Percentiles rank a stretch among this genome's conserved stretches.
Evolutionary conservation across 2,329 filamentous ascomycete genomes (phyloP).

Genomic region (Lecanicillium sp.): DNA sequence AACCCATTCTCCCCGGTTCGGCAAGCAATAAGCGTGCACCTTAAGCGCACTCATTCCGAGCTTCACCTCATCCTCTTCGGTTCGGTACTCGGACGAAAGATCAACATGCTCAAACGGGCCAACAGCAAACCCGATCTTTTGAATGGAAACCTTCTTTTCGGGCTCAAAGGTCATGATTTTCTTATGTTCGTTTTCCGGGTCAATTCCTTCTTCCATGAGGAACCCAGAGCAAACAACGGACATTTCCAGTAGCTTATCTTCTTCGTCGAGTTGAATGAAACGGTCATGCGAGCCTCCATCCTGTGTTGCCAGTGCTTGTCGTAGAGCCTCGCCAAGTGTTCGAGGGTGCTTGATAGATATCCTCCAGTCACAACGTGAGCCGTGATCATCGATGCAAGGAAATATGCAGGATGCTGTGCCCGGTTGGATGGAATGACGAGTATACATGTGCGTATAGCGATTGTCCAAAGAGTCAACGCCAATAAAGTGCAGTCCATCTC

Average conservation of each 20-base stretch:
- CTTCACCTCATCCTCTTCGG: slow-evolving; percentile 85
- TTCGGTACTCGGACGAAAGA: slow-evolving; percentile 73
- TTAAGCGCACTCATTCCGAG: slow-evolving; percentile 82
- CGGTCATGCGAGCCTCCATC: slow-evolving; percentile 25
- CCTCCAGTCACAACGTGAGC: slow-evolving; percentile 77
- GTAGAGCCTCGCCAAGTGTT: slow-evolving; percentile 72
- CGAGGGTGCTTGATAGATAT: slow-evolving; percentile 79
- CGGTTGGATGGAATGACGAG: slow-evolving; percentile 68
- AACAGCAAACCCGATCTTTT: slow-evolving; percentile 87
- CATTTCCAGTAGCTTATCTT: slow-evolving; percentile 84
- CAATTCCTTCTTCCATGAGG: slow-evolving; percentile 71
- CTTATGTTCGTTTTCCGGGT: slow-evolving; percentile 68
- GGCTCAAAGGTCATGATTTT: slow-evolving; percentile 84
- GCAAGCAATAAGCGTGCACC: slow-evolving; percentile 85
- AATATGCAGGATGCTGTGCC: slow-evolving; percentile 82
- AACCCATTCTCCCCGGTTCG: slow-evolving; percentile 71
- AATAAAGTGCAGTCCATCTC: slow-evolving; percentile 88
- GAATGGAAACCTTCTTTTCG: slow-evolving; percentile 65
- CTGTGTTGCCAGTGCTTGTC: slow-evolving; percentile 36
- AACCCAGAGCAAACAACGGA: slow-evolving; percentile 86
- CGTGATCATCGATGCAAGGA: slow-evolving; percentile 83
- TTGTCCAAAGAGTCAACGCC: slow-evolving; percentile 71
- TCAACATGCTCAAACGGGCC: slow-evolving; percentile 94
- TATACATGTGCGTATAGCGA: slow-evolving; percentile 87
- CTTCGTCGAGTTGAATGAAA: slow-evolving; percentile 48